Evolutionary conservation across 2,329 filamentous ascomycete species (phyloP), one percentile per base, ranked within the genome.

Genomic region (Annulohypoxylon truncatum): DNA sequence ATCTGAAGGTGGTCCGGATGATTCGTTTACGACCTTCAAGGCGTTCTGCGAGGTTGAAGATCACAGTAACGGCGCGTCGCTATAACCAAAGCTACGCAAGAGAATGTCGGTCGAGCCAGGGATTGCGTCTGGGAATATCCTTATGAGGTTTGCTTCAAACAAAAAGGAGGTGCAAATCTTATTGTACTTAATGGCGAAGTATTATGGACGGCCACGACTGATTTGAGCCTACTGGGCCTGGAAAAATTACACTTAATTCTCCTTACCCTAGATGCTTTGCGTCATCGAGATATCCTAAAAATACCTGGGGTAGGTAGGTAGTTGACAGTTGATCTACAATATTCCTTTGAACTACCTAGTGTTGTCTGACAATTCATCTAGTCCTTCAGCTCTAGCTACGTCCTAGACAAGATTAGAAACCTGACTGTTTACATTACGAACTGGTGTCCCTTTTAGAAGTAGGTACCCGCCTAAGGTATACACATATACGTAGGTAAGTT

Each of bases 21-120:
- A 93, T 61, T 88, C 91, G 59, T 91, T 98, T 71, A 91, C 91
- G 24, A 94, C 92, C 0, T 99, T 96, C 83, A 96, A 94, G 82
- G 96, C 95, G 0, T 97, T 97, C 78, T 97, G 94, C 75, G 94
- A 97, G 82, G 84, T 97, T 66, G 87, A 89, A 35, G 80, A 84
- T 7, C 78, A 79, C 46, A 79, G 76, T 65, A 81, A 81, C 40
- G 78, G 76, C 15, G 66, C 68, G 12, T 46, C 65, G 48, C 28
- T 66, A 61, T 63, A 42, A 26, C 20, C 20, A 42, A 20, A 15
- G 60, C 18, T 50, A 6, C 9, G 18, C 3, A 57, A 42, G 51
- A 10, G 15, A 20, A 46, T 22, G 26, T 44, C 2, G 29, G 29
- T 9, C 10, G 15, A 33, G n/a, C 20, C 9, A 13, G 10, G 38